Evolutionary conservation across 305 asterid genomes (phyloP).

Genomic region (Fraxinus platypoda): DNA sequence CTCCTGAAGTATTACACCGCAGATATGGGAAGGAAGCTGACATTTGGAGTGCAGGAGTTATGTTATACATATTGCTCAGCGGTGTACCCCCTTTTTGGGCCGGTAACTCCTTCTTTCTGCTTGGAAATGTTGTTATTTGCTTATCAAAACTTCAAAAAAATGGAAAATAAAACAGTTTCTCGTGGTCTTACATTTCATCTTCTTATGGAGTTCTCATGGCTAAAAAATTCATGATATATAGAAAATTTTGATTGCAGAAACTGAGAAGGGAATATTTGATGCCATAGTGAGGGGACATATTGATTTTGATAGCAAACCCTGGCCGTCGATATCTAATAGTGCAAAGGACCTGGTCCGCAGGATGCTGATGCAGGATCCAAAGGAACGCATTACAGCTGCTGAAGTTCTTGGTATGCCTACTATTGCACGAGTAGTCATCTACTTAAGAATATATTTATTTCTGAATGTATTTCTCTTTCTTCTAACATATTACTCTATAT

Average conservation of each 20-base stretch:
- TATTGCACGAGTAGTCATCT: background rate
- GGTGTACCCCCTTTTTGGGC: conserved; percentile 94
- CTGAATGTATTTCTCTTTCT: background rate
- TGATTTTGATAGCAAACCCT: conserved; percentile 68
- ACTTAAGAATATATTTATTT: background rate
- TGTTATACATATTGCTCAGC: conserved; percentile 67
- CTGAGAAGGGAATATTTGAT: conserved; percentile 73
- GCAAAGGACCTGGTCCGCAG: conserved; percentile 75
- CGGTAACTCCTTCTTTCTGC: conserved; percentile 36
- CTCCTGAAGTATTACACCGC: conserved; percentile 71
- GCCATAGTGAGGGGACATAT: conserved; percentile 60
- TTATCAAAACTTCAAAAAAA: background rate
- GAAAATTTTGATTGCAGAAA: conserved; percentile 41
- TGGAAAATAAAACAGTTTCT: background rate
- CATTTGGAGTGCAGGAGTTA: conserved; percentile 85
- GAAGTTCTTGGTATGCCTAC: conserved; percentile 70
- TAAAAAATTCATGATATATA: conserved; percentile 11
- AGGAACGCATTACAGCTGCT: conserved; percentile 70
- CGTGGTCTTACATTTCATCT: background rate
- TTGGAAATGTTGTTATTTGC: background rate
- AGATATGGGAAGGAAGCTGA: conserved; percentile 70
- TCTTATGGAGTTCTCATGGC: background rate
- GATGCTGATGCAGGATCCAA: conserved; percentile 74
- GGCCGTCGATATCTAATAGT: conserved; percentile 77
- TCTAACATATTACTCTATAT: background rate